A percentile compares a stretch with the other conserved stretches of the same genome.
Conservation (phyloP, 805 yeast species). For the Yamadazyma ubonensis region DNA sequence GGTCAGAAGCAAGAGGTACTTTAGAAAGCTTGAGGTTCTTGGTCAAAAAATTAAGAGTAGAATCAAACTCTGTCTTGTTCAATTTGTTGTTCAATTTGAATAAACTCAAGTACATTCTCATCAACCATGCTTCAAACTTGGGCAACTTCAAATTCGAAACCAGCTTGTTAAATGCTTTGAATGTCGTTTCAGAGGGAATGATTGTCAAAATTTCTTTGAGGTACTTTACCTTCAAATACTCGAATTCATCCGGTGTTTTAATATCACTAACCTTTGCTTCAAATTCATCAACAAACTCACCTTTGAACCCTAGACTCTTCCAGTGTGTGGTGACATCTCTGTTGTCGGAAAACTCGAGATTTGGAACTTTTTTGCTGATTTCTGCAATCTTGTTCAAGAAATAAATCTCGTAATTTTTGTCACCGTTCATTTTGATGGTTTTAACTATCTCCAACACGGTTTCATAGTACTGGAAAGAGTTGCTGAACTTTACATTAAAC, state of each 20-base stretch:
- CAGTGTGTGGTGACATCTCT: constrained; percentile 58
- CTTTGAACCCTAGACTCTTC: constrained; percentile 40
- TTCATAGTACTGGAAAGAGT: constrained; percentile 47
- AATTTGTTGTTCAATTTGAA: constrained; percentile 20
- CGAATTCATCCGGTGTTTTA: constrained; percentile 10
- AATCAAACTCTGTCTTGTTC: constrained; percentile 22
- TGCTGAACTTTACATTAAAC: constrained; percentile 50
- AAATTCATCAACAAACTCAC: constrained; percentile 8
- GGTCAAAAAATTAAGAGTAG: constrained; percentile 25
- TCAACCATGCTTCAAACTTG: constrained; percentile 25
- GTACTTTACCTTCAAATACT: constrained; percentile 35
- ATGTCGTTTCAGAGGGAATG: constrained; percentile 23
- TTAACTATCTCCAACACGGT: constrained; percentile 26
- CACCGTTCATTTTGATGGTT: constrained; percentile 17
- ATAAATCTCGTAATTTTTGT: constrained; percentile 29
- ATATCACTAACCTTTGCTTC: constrained; percentile 18
- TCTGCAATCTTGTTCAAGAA: constrained; percentile 21
- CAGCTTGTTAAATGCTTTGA: constrained; percentile 27
- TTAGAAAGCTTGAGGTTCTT: constrained; percentile 33
- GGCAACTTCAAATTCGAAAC: constrained; percentile 16
- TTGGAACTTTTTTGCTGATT: constrained; percentile 14
- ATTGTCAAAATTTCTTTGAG: constrained; percentile 21
- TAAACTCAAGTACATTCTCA: constrained; percentile 26
- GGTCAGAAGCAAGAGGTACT: constrained; percentile 19
- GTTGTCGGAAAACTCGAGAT: constrained; percentile 42